A percentile compares a stretch with the other conserved stretches of the same genome.
phyloP scores from a whole-genome alignment of 345 rosid genomes.

The Brassica carinata region DNA sequence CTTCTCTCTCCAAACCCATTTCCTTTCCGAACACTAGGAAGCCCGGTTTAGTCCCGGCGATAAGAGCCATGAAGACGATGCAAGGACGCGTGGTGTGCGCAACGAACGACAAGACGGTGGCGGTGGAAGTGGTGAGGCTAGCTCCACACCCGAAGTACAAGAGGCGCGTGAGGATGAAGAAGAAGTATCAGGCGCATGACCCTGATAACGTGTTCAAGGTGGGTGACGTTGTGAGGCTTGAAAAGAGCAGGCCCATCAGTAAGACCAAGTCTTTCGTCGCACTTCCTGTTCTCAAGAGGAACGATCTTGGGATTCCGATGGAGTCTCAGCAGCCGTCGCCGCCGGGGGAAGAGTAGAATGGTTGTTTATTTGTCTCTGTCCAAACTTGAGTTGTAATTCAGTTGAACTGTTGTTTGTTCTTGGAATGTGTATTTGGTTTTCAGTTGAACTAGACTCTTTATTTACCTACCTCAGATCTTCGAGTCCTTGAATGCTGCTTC shows the following conservation, averaged over 20 bases:
- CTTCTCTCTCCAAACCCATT: slow-evolving; percentile 52
- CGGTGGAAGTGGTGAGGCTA: slow-evolving; percentile 59
- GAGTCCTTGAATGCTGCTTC: no score
- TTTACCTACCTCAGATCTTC: no score
- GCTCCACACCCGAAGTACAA: slow-evolving; percentile 88
- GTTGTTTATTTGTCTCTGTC: background rate
- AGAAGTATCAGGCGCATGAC: slow-evolving; percentile 95
- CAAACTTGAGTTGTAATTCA: background rate
- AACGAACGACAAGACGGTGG: slow-evolving; percentile 81
- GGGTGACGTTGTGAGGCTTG: slow-evolving; percentile 77
- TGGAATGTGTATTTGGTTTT: background rate
- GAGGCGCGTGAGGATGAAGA: slow-evolving; percentile 84
- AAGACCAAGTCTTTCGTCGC: slow-evolving; percentile 81
- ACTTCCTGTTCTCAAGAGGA: slow-evolving; percentile 48
- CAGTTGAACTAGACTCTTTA: background rate
- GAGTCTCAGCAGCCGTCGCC: slow-evolving; percentile 56
- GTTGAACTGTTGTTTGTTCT: background rate
- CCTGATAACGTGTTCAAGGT: slow-evolving; percentile 75
- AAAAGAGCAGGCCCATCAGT: slow-evolving; percentile 78
- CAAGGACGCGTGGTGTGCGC: slow-evolving; percentile 86
- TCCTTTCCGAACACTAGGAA: slow-evolving; percentile 30
- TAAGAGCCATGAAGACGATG: slow-evolving; percentile 62
- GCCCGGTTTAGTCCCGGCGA: background rate
- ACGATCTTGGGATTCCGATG: slow-evolving; percentile 67
- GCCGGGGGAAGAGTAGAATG: slow-evolving; percentile 19